Evolutionary conservation across 78 protist species (phyloP).

Genomic region (Monosiga brevicollis): DNA sequence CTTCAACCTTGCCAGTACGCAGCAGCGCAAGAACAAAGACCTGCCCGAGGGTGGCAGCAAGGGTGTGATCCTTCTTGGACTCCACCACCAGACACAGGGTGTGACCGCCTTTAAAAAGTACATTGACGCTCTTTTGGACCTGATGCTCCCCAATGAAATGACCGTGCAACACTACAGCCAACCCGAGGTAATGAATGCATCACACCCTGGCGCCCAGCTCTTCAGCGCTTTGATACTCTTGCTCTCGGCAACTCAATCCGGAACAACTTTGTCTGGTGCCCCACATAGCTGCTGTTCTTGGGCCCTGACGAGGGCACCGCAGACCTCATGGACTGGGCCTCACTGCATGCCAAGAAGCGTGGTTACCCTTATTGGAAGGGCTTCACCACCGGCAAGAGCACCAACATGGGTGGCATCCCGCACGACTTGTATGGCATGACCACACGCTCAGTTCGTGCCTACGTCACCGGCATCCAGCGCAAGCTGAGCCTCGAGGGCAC

Average conservation of each 20-base stretch:
- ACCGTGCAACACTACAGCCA: background rate
- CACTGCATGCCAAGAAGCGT: conserved; percentile 14
- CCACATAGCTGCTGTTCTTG: conserved; percentile 43
- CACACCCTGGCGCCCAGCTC: too few species aligned
- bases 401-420: conserved; percentile 52
- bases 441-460: conserved; percentile 69
- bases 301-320: conserved; percentile 72
- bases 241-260: too few species aligned
- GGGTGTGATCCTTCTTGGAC: conserved; percentile 47
- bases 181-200: too few species aligned
- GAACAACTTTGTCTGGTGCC: too few species aligned
- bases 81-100: conserved; percentile 17
- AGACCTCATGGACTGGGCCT: conserved; percentile 38
- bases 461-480: conserved; percentile 48
- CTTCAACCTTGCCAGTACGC: conserved; percentile 76
- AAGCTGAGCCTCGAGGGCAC: conserved; percentile 31
- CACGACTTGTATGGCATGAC: conserved; percentile 86
- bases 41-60: conserved; percentile 86
- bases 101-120: conserved; percentile 40
- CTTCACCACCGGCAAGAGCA: conserved; percentile 49
- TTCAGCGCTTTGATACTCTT: too few species aligned
- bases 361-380: conserved; percentile 39
- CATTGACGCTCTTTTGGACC: conserved; percentile 55
- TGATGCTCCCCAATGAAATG: conserved; percentile 22
- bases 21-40: conserved; percentile 81